Base-by-base conservation (phyloP, 176 grass and related monocot genomes). In the Carex cristatella region DNA sequence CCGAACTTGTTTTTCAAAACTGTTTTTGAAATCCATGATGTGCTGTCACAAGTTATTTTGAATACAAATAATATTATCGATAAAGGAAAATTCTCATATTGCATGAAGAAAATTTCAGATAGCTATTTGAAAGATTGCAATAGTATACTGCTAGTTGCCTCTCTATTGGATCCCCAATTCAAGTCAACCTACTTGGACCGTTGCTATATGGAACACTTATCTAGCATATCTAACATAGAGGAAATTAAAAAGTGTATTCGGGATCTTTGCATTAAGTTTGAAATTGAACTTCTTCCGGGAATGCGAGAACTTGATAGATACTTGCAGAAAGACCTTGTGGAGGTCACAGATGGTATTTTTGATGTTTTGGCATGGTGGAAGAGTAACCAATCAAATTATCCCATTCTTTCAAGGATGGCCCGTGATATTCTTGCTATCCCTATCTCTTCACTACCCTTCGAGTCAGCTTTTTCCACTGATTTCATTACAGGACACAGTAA, bases 401-500 rank as follows among this genome's bases (percentile, higher is more conserved):
- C 79, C 5, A 11, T 42, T 40, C 79, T 81, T 81, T 61, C 79
- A 81, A 81, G 28, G 2, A 63, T 81, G 15, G 79, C 79, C 23
- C 79, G 54, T 37, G 15, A 81, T 81, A 60, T 81, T 40, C 79
- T 81, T 62, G 79, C 79, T 10, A 62, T 81, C 18, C 79, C 79
- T 11, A 57, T 61, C n/a, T 81, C 32, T 81, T 62, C 79, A 10
- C 30, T 81, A 40, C 18, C 37, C 32, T 38, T 1, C 10, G 19
- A 78, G 46, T 55, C 0, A 3, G 57, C 3, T 81, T 81, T 23
- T 55, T 27, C 46, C 8, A 10, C 31, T 16, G 0, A 15, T n/a
- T 7, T 16, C 5, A 3, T 3, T 42, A 37, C 35, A 0, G 33
- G 0, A 46, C 0, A 49, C 8, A 15, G 2, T 49, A 5, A 58